Evolutionary conservation across 768 basidiomycete species (phyloP).

Genomic region (Phlebiopsis gigantea): DNA sequence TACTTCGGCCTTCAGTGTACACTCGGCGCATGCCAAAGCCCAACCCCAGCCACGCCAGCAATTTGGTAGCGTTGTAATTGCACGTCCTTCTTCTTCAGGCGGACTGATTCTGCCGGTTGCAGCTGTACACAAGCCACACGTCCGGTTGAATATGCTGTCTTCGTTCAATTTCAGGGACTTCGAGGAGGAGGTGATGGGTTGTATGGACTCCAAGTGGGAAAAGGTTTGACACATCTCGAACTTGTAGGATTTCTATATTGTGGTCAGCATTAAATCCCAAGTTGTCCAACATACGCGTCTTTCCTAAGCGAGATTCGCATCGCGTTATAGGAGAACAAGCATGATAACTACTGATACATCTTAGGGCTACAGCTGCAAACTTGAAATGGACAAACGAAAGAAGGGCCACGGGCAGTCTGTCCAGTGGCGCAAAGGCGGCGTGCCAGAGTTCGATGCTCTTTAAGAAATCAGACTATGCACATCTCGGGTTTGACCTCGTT

Average conservation of each 20-base stretch:
- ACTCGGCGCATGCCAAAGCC: not conserved
- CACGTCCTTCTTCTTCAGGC: not conserved
- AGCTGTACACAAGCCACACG: not conserved
- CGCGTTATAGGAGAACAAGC: not conserved
- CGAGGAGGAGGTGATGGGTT: not conserved
- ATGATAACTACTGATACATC: not conserved
- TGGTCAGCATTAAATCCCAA: too few relatives aligned
- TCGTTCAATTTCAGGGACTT: not conserved
- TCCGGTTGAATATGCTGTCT: not conserved
- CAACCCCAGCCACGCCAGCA: not conserved
- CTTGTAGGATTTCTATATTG: too few relatives aligned
- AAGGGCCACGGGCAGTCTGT: too few relatives aligned
- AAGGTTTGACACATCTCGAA: too few relatives aligned
- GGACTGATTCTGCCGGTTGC: not conserved
- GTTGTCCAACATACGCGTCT: too few relatives aligned
- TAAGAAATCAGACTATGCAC: too few relatives aligned
- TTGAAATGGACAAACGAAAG: too few relatives aligned
- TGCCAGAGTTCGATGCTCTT: too few relatives aligned
- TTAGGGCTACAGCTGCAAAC: not conserved
- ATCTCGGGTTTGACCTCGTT: too few relatives aligned
- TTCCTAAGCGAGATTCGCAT: too few relatives aligned
- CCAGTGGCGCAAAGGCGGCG: too few relatives aligned
- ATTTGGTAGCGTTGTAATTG: not conserved
- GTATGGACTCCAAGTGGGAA: not conserved
- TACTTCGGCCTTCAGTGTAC: not conserved